phyloP scores from a whole-genome alignment of 768 basidiomycete species.

The Hericium coralloides region DNA sequence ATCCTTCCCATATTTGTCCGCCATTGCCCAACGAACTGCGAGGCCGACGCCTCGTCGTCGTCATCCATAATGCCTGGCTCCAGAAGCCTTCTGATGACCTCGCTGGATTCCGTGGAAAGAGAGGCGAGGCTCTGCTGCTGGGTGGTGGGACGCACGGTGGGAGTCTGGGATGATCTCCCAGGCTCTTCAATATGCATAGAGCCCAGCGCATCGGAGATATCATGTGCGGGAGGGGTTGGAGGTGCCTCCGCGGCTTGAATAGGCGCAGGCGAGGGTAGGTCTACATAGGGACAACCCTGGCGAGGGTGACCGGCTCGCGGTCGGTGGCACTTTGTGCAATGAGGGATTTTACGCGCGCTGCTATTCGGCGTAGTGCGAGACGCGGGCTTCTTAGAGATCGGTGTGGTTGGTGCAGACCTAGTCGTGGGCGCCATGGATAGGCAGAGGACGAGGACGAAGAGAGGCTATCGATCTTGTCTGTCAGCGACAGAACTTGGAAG shows the following conservation, averaged over 20 bases:
- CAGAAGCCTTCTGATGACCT: conserved; percentile 36
- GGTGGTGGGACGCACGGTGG: conserved; percentile 6
- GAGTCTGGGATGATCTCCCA: neutral
- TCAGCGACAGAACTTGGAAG: too few species aligned
- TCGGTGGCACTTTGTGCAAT: conserved; percentile 47
- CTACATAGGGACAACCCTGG: conserved; percentile 44
- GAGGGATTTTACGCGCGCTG: conserved; percentile 42
- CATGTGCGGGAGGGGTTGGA: neutral
- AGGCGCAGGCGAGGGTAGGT: neutral
- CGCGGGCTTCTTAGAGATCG: conserved; percentile 1
- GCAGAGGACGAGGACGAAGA: neutral
- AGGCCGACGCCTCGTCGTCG: conserved; percentile 17
- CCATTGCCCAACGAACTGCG: neutral
- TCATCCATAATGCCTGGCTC: conserved; percentile 33
- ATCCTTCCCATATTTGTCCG: neutral
- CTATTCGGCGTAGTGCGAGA: conserved; percentile 21
- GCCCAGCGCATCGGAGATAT: conserved; percentile 6
- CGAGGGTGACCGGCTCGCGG: conserved; percentile 56
- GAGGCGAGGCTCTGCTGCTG: conserved; percentile 40
- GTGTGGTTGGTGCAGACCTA: conserved; percentile 5
- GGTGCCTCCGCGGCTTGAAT: neutral
- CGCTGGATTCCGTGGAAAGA: conserved; percentile 37
- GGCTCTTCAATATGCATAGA: conserved; percentile 10
- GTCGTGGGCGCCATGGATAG: conserved; percentile 7
- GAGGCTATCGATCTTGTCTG: neutral